phyloP scores from a whole-genome alignment of 1,284 basidiomycete species.

The Amylostereum chailletii region DNA sequence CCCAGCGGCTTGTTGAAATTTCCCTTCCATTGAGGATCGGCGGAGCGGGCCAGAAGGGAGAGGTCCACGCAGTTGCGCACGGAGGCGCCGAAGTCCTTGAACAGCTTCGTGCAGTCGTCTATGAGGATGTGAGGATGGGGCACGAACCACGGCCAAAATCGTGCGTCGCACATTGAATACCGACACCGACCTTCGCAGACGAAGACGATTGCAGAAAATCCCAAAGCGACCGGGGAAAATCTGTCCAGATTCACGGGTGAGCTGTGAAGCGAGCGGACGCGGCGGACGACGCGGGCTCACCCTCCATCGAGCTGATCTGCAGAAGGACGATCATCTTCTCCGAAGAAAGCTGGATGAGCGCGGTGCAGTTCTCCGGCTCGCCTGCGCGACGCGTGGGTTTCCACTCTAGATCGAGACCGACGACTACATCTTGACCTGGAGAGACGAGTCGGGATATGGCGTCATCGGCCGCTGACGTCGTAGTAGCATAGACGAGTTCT shows the following conservation, averaged over 20 bases:
- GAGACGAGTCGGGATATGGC: conserved; percentile 12
- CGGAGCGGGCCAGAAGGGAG: conserved; percentile 54
- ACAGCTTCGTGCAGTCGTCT: conserved; percentile 63
- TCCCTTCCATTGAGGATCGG: conserved; percentile 62
- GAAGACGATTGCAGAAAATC: conserved; percentile 39
- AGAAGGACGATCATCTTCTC: conserved; percentile 45
- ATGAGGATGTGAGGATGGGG: neutral
- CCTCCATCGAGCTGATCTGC: conserved; percentile 52
- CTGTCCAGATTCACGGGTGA: conserved; percentile 22
- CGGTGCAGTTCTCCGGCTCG: conserved; percentile 48
- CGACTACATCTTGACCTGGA: conserved; percentile 17
- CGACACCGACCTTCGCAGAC: conserved; percentile 59
- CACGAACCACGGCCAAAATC: neutral
- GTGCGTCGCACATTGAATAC: conserved; percentile 46
- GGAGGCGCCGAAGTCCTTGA: conserved; percentile 40
- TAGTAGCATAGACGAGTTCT: conserved; percentile 19
- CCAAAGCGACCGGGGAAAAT: conserved; percentile 43
- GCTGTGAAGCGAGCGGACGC: neutral
- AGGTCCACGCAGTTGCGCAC: conserved; percentile 58
- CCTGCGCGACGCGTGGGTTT: conserved; percentile 47
- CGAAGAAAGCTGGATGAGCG: conserved; percentile 62
- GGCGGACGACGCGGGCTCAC: conserved; percentile 25
- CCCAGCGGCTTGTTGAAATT: conserved; percentile 47
- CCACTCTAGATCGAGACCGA: conserved; percentile 75
- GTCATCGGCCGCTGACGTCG: conserved; percentile 14